These are phyloP conservation scores for Gaeumannomyces tritici DNA, from an alignment of 2,329 filamentous ascomycete species.

Conservation along the genomic window DNA sequence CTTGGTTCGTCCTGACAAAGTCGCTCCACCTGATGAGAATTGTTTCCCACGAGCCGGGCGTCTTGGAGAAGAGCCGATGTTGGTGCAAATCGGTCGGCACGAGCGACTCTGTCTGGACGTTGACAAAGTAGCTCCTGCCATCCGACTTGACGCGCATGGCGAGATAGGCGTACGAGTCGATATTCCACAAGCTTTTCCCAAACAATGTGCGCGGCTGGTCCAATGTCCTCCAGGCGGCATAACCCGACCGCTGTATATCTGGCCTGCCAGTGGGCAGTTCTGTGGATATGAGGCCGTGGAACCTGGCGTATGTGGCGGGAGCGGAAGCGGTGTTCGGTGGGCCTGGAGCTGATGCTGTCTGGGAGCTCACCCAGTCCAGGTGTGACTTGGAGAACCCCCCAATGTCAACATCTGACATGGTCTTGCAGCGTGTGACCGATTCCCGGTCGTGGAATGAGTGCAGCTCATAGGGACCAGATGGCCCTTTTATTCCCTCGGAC, in stretches of 20 bases:
- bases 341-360: conserved; percentile 8
- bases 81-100: conserved; percentile 95
- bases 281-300: conserved; percentile 82
- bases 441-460: conserved; percentile 49
- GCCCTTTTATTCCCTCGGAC: conserved; percentile 58
- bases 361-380: conserved; percentile 51
- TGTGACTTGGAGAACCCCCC: conserved; percentile 73
- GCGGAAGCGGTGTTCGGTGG: conserved; percentile 8
- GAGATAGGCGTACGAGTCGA: conserved; percentile 81
- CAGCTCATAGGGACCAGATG: conserved; percentile 54
- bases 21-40: conserved; percentile 84
- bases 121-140: conserved; percentile 86
- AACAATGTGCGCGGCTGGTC: conserved; percentile 74
- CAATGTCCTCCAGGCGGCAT: conserved; percentile 80
- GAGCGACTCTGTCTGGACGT: conserved; percentile 89
- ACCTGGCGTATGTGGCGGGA: conserved; percentile 55
- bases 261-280: conserved; percentile 66
- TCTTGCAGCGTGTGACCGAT: conserved; percentile 48
- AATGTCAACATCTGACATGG: conserved; percentile 79
- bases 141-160: conserved; percentile 85
- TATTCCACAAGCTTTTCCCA: conserved; percentile 76
- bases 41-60: conserved; percentile 87
- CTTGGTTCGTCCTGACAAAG: conserved; percentile 91
- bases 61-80: conserved; percentile 72
- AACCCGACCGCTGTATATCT: conserved; percentile 71